Evolutionary conservation across 257 asterid genomes (phyloP).

Genomic region (Echites panduratus): DNA sequence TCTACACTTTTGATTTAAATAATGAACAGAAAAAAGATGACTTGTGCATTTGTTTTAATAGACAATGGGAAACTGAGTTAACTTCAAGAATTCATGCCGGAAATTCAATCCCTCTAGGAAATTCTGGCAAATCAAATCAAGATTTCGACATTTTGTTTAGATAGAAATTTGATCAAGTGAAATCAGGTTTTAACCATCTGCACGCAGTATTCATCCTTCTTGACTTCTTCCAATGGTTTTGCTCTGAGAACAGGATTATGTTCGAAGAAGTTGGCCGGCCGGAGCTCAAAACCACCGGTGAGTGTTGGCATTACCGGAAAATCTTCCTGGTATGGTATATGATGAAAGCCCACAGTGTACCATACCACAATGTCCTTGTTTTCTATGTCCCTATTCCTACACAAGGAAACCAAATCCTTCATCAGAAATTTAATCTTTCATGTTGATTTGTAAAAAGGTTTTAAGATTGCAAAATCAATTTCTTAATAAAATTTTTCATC

Average conservation of each 20-base stretch:
- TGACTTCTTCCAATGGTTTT: slow-evolving; percentile 11
- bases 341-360: slow-evolving; percentile 86
- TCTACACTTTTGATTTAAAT: no score
- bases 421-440: no score
- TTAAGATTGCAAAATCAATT: no score
- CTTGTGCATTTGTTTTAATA: no score
- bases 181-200: neutral
- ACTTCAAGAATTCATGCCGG: no score
- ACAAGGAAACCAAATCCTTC: neutral
- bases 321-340: slow-evolving; percentile 80
- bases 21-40: no score
- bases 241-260: slow-evolving; percentile 45
- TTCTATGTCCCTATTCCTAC: slow-evolving; percentile 70
- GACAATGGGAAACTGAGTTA: no score
- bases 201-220: slow-evolving; percentile 1
- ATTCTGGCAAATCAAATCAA: slow-evolving; percentile 17
- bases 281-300: slow-evolving; percentile 24
- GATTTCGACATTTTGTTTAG: no score
- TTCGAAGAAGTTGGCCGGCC: slow-evolving; percentile 57
- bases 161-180: no score
- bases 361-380: slow-evolving; percentile 78
- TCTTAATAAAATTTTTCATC: neutral
- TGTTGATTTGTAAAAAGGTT: no score
- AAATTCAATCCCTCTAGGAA: no score
- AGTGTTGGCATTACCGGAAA: slow-evolving; percentile 26